Conservation (phyloP, 768 basidiomycete genomes). For the Hericium rajendrae region DNA sequence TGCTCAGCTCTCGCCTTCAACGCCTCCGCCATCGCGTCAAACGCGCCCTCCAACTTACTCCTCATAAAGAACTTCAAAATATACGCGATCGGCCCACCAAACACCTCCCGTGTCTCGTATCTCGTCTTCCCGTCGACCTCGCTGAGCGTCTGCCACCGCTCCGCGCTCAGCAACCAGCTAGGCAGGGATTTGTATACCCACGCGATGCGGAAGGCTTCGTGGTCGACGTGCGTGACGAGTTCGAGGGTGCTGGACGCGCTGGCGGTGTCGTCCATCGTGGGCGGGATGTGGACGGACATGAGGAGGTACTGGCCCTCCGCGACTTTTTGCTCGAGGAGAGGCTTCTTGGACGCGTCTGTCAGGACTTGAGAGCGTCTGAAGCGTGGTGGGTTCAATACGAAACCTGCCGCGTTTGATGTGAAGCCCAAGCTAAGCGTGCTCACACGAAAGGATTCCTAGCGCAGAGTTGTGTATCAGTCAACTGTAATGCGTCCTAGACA, state of each 20-base stretch:
- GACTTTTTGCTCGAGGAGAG: conserved; percentile 39
- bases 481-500: too few species aligned
- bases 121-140: conserved; percentile 42
- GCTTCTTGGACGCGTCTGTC: conserved; percentile 30
- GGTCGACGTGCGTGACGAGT: conserved; percentile 34
- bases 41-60: conserved; percentile 33
- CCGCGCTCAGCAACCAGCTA: conserved; percentile 37
- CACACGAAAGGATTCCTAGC: conserved; percentile 62
- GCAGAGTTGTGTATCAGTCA: neutral
- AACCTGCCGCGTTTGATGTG: neutral
- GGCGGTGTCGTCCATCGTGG: conserved; percentile 38
- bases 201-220: conserved; percentile 42
- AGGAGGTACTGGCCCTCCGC: conserved; percentile 37
- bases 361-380: conserved; percentile 40
- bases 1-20: conserved; percentile 44
- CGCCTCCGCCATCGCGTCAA: conserved; percentile 45
- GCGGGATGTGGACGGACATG: conserved; percentile 50
- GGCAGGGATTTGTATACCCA: conserved; percentile 41
- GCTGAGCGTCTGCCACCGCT: conserved; percentile 55
- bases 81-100: conserved; percentile 46
- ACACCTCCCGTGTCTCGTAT: conserved; percentile 59
- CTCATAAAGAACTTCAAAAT: conserved; percentile 36
- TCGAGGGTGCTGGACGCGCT: conserved; percentile 33
- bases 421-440: conserved; percentile 15
- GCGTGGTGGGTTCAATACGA: neutral